Evolutionary conservation across 73 alveolate genomes (phyloP), one percentile per base, ranked within the genome.

Genomic region (Symbiodinium pilosum): DNA sequence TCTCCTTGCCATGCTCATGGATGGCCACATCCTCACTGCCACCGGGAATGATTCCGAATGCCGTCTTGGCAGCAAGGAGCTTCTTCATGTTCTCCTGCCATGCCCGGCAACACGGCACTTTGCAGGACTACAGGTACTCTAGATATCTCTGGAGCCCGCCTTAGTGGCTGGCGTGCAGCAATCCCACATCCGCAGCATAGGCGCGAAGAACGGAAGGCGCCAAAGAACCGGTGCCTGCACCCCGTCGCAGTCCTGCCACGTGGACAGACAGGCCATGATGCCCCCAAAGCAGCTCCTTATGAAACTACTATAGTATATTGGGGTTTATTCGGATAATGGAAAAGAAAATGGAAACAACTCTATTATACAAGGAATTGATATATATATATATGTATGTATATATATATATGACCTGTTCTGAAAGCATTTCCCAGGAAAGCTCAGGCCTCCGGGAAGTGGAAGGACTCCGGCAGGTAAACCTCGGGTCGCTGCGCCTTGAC

Each of bases 181-280:
- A 30, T 91, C 87, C 96, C 96, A 91, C 96, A 91, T 91, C 47
- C 96, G 96, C 39, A 91, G 87, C 36, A 40, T 64, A 4, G 96
- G 96, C 2, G 96, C 96, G n/a, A 91, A 91, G 96, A 91, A 91
- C 8, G 96, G 96, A 59, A 91, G 81, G 34, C 96, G 96, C 96
- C 96, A 91, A 42, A 91, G 87, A 8, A 91, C 96, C 1, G 96
- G 96, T 3, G 96, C 96, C 32, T 91, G 96, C 51, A 91, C 96
- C n/a, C 96, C 96, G 32, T 91, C 77, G 88, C 96, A 91, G 83
- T 91, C 96, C 96, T 88, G 24, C 68, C n/a, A n/a, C n/a, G 73
- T 24, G 73, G n/a, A 21, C 71, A 54, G 30, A 54, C 73, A 30
- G 26, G 26, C 4, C 28, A 51, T 54, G 32, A 0, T n/a, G 30